Evolutionary conservation across 345 rosid species (phyloP), one percentile per base, ranked within the genome.

Genomic region (Citrus unshiu): DNA sequence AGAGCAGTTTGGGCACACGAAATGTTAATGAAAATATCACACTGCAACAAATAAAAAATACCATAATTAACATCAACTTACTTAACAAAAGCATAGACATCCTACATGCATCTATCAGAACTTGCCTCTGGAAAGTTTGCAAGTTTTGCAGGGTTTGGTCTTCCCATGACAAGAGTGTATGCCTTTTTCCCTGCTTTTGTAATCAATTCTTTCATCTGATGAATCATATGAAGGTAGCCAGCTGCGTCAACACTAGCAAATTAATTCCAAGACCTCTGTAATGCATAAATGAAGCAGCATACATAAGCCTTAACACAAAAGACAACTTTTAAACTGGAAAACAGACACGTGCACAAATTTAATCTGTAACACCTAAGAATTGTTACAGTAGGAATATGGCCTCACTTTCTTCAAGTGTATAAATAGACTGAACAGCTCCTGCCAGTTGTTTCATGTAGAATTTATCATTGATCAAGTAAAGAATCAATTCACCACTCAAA

Each of bases 1-100:
- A 93, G 97, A 78, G 96, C 97, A 68, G 95, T 95, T 86, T 95
- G 97, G 51, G 98, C 88, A 77, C 99, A 95, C 56, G 98, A 90
- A 61, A 95, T 89, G 82, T 89, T 90, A 75, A 95, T 83, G 83
- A 93, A 93, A 76, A 93, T 89, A 89, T 94, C 92, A 81, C 97
- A 95, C 95, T 94, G 89, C 68, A 74, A 82, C 57, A 74, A 70
- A 61, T 22, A 57, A 46, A 84, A 40, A 69, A 34, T 65, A 39
- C 57, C 35, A 77, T 57, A 60, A 76, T 64, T 43, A 72, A 35
- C 57, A 73, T 18, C 43, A 58, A 83, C 64, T 40, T 22, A 30
- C 75, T 61, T 61, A 78, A 66, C 56, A 57, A 19, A 24, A 64
- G 61, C 9, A 39, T 32, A 77, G 25, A 9, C 14, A 56, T 19